Evolutionary conservation across 208 protist genomes (phyloP), one percentile per base, ranked within the genome.

Genomic region (Naegleria gruberi): DNA sequence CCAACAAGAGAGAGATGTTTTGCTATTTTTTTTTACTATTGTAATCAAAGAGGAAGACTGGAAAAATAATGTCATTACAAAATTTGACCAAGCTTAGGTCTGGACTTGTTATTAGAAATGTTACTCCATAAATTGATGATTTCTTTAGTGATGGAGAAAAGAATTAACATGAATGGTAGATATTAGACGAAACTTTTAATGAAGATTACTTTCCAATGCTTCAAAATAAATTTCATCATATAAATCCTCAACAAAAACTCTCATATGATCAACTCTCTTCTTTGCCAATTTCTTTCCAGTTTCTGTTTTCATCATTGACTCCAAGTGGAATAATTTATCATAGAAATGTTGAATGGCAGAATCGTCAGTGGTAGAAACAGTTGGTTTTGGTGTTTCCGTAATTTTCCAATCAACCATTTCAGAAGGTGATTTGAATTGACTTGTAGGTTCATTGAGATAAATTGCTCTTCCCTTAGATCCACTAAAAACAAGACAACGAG

Each of bases 231-330:
- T 40, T 89, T 94, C 93, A 30, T 47, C 47, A 37, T 90, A 85
- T n/a, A 95, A 94, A 55, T 93, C 91, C 7, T 93, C 55, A 10
- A 95, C 42, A 82, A 92, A 95, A 7, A n/a, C 3, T 30, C 89
- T 6, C 93, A 95, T 95, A 26, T 90, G 91, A 45, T 92, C n/a
- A 84, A 95, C 44, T 77, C 93, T 42, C 83, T 93, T 77, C 15
- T 92, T 30, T n/a, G 94, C 94, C 46, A 95, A 57, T 73, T 42
- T 0, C 65, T 42, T 92, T 37, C 94, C 94, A 40, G 87, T 94
- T 26, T 94, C 37, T 26, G 94, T 95, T 90, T 95, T 95, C 93
- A 95, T 95, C 90, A 94, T 91, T 43, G 89, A 17, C n/a, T 95
- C 93, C 12, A 95, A 86, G 30, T 90, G 92, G 17, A 95, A 91